phyloP scores from a whole-genome alignment of 805 yeast species.

The Ogataea corticis region DNA sequence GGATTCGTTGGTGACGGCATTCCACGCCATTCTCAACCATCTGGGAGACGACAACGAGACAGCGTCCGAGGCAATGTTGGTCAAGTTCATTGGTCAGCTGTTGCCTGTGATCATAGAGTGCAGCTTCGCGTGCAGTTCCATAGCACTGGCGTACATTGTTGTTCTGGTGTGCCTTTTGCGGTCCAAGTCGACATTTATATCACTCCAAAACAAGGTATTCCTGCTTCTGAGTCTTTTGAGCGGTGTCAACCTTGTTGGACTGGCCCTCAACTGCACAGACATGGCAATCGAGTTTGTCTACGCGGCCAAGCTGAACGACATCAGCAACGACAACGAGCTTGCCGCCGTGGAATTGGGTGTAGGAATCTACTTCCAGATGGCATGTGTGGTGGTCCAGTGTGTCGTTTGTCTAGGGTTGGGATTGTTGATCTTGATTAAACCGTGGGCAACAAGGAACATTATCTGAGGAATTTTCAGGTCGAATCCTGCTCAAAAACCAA shows the following conservation, averaged over 20 bases:
- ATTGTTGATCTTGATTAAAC: slow-evolving; percentile 14
- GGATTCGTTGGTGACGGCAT: slow-evolving; percentile 41
- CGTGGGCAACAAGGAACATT: slow-evolving; percentile 16
- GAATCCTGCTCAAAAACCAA: too few relatives aligned
- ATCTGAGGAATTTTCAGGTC: too few relatives aligned
- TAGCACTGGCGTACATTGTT: slow-evolving; percentile 18
- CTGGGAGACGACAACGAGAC: slow-evolving; percentile 22
- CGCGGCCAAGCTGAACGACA: slow-evolving; percentile 18
- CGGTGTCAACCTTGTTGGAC: slow-evolving; percentile 8
- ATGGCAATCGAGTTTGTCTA: slow-evolving; percentile 17
- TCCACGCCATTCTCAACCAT: slow-evolving; percentile 36
- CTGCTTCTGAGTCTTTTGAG: slow-evolving; percentile 10
- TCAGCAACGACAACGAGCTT: slow-evolving; percentile 16
- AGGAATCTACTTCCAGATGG: slow-evolving; percentile 19
- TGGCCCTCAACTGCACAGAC: slow-evolving; percentile 14
- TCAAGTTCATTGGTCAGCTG: slow-evolving; percentile 14
- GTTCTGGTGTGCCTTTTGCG: slow-evolving; percentile 16
- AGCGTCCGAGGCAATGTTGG: slow-evolving; percentile 20
- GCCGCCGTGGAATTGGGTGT: slow-evolving; percentile 22
- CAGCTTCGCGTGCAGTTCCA: slow-evolving; percentile 12
- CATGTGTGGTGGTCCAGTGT: slow-evolving; percentile 14
- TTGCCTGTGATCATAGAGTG: slow-evolving; percentile 16
- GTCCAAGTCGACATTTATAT: slow-evolving; percentile 16
- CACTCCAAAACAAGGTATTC: slow-evolving; percentile 7
- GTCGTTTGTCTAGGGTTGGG: slow-evolving; percentile 17